Evolutionary conservation across 2,329 filamentous ascomycete genomes (phyloP).

Genomic region (Talaromyces sp.): DNA sequence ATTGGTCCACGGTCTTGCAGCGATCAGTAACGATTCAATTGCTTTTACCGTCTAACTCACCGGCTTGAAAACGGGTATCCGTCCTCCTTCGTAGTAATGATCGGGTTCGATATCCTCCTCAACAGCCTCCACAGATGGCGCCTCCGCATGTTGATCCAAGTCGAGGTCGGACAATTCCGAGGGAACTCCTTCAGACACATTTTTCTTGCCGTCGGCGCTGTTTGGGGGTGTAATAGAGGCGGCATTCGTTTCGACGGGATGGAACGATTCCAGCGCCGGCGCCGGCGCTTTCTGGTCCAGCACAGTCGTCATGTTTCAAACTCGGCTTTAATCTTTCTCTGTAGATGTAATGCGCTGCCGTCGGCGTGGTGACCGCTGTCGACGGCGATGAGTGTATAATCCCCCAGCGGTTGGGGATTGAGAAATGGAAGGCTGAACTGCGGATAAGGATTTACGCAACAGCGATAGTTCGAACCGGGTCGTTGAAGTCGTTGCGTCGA

Average conservation of each 20-base stretch:
- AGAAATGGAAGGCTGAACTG: not conserved
- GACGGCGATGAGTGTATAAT: constrained; percentile 30
- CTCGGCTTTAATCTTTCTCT: constrained; percentile 15
- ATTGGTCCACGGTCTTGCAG: constrained; percentile 77
- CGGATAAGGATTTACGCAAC: constrained; percentile 17
- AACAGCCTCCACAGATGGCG: constrained; percentile 38
- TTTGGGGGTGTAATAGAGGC: constrained; percentile 43
- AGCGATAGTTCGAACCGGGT: constrained; percentile 6
- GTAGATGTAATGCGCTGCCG: constrained; percentile 31
- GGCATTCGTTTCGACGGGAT: constrained; percentile 26
- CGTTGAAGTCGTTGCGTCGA: not conserved
- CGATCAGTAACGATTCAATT: constrained; percentile 21
- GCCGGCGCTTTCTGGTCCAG: constrained; percentile 26
- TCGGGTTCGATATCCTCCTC: constrained; percentile 74
- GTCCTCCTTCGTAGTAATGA: constrained; percentile 78
- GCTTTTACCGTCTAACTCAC: constrained; percentile 45
- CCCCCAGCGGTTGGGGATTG: constrained; percentile 43
- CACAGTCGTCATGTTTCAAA: constrained; percentile 30
- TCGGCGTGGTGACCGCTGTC: constrained; percentile 43
- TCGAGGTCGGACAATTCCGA: constrained; percentile 44
- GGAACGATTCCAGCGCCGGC: constrained; percentile 27
- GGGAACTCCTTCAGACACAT: constrained; percentile 39
- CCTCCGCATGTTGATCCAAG: constrained; percentile 29
- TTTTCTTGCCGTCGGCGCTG: constrained; percentile 44
- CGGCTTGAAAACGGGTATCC: constrained; percentile 89